Conservation (phyloP, 106 monocot species). For the Amphibolis antarctica region DNA sequence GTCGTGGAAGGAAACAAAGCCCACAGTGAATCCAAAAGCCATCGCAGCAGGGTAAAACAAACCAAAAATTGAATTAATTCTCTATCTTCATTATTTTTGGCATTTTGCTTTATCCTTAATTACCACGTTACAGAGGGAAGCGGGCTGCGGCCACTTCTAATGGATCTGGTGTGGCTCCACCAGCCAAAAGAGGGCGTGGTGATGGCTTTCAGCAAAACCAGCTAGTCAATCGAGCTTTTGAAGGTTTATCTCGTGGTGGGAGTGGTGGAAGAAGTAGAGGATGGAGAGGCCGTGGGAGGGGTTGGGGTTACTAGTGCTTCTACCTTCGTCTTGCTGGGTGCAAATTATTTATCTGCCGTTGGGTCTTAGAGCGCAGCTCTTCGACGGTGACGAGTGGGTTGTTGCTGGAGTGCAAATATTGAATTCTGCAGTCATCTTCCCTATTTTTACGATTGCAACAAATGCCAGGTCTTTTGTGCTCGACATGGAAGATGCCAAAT, state of each 20-base stretch:
- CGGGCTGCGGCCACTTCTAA: conserved; percentile 26
- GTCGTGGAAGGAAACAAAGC: conserved; percentile 83
- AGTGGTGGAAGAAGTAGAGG: conserved; percentile 46
- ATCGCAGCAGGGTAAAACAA: conserved; percentile 17
- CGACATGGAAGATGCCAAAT: too few relatives aligned
- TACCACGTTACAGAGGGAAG: conserved; percentile 43
- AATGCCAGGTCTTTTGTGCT: too few relatives aligned
- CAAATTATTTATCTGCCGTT: too few relatives aligned
- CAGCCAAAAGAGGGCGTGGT: conserved; percentile 45
- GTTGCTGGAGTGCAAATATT: too few relatives aligned
- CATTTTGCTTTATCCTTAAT: not conserved
- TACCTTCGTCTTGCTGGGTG: not conserved
- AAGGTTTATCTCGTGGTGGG: conserved; percentile 71
- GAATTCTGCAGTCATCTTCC: too few relatives aligned
- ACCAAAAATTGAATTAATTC: not conserved
- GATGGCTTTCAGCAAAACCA: conserved; percentile 42
- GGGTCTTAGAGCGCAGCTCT: too few relatives aligned
- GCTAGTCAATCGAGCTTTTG: conserved; percentile 72
- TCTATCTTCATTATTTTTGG: not conserved
- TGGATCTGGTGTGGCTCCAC: conserved; percentile 20
- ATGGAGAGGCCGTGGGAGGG: conserved; percentile 53
- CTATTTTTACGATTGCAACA: too few relatives aligned
- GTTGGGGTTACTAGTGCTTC: conserved; percentile 42
- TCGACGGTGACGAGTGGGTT: too few relatives aligned
- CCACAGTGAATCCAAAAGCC: conserved; percentile 25